Conservation (phyloP, 176 grass and related monocot species). For the Phragmites australis region DNA sequence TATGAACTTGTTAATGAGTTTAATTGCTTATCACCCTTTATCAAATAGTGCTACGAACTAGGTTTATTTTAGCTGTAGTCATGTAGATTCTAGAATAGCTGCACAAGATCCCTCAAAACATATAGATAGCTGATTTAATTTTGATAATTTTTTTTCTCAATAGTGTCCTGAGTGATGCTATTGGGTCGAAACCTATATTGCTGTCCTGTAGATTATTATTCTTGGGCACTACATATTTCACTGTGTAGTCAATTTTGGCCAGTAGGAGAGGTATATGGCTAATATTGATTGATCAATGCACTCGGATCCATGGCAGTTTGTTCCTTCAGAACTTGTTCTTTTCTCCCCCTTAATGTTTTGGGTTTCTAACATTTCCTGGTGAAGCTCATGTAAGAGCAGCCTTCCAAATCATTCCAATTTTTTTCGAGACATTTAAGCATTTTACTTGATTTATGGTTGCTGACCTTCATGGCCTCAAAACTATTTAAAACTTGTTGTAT, state of each 20-base stretch:
- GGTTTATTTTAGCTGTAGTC: background rate
- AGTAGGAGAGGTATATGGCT: conserved; percentile 1
- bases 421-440: background rate
- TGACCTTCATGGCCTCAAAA: background rate
- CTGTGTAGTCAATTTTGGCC: background rate
- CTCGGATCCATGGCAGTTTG: background rate
- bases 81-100: background rate
- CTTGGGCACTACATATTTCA: background rate
- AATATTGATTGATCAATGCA: background rate
- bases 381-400: background rate
- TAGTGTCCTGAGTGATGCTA: background rate
- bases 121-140: background rate
- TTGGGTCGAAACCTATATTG: background rate
- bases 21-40: background rate
- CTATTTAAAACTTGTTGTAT: background rate
- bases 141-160: background rate
- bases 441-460: background rate
- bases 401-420: background rate
- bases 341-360: background rate
- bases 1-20: background rate
- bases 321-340: background rate
- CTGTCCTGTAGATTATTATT: background rate
- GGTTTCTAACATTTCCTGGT: background rate
- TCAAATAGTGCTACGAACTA: too few relatives aligned
- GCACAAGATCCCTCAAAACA: background rate